Evolutionary conservation across 2,329 filamentous ascomycete species (phyloP).

Genomic region (Talaromyces sp.): DNA sequence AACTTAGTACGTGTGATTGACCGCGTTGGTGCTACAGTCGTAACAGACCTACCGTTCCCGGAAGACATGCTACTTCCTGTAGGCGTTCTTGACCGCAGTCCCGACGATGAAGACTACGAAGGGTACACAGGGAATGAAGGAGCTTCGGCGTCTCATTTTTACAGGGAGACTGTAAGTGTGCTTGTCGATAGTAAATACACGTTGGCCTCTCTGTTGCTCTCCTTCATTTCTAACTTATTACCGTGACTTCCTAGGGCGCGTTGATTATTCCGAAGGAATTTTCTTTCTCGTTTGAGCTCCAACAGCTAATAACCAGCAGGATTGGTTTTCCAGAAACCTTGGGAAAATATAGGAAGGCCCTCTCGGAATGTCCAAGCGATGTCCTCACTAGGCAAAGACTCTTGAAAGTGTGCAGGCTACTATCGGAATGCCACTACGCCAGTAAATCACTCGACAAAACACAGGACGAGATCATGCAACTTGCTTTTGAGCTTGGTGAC

Average conservation of each 20-base stretch:
- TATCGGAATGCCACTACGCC: not conserved
- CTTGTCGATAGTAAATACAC: not conserved
- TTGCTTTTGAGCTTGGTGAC: conserved; percentile 1
- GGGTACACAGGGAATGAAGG: conserved; percentile 25
- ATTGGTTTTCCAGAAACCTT: not conserved
- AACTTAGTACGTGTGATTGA: conserved; percentile 5
- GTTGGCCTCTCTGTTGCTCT: not conserved
- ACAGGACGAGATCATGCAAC: not conserved
- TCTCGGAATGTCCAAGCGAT: not conserved
- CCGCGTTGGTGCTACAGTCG: conserved; percentile 7
- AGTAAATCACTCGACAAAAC: not conserved
- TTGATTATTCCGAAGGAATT: conserved; percentile 6
- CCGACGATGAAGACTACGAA: conserved; percentile 18
- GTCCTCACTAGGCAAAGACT: not conserved
- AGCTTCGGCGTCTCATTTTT: conserved; percentile 19
- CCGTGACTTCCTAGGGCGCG: not conserved
- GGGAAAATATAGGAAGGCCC: not conserved
- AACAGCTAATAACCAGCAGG: not conserved
- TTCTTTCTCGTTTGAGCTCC: conserved; percentile 2
- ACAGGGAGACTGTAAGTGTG: conserved; percentile 17
- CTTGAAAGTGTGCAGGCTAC: not conserved
- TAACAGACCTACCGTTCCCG: conserved; percentile 6
- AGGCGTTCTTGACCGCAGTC: conserved; percentile 12
- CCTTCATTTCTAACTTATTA: not conserved
- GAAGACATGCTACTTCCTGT: conserved; percentile 11